Percentiles rank a stretch among this genome's conserved stretches.
Conservation (phyloP, 2,329 filamentous ascomycete genomes). For the Fusarium sp. region DNA sequence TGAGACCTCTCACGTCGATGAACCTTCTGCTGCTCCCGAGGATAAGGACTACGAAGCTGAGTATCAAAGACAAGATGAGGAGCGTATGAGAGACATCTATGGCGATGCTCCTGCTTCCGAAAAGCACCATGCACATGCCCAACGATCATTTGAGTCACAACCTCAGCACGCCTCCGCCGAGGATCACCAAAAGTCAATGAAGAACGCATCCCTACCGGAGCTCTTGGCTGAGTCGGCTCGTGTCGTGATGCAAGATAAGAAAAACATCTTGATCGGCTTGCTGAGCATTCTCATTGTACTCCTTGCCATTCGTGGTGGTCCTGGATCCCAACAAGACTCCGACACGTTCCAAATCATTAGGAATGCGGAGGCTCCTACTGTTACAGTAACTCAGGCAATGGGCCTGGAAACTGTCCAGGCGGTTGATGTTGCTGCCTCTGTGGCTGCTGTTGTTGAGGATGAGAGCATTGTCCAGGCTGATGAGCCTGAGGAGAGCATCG, state of each 20-base stretch:
- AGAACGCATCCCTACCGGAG: constrained; percentile 63
- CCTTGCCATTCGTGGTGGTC: constrained; percentile 55
- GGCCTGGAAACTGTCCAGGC: constrained; percentile 11
- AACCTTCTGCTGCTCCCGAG: constrained; percentile 24
- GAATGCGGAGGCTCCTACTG: constrained; percentile 40
- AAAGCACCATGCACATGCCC: constrained; percentile 9
- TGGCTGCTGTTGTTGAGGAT: constrained; percentile 12
- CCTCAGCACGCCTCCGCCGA: constrained; percentile 31
- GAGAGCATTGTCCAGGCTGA: constrained; percentile 44
- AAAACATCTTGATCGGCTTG: constrained; percentile 67
- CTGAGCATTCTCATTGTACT: constrained; percentile 65
- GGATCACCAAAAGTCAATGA: constrained; percentile 46
- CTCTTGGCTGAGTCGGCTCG: constrained; percentile 65
- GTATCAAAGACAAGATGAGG: constrained; percentile 58
- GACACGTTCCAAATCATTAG: constrained; percentile 47
- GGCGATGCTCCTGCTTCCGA: constrained; percentile 25
- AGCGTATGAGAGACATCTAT: constrained; percentile 66
- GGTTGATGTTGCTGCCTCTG: constrained; percentile 17
- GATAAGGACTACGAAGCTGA: constrained; percentile 41
- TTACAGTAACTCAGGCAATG: constrained; percentile 41
- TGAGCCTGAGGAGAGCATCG: constrained; percentile 20
- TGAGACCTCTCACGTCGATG: constrained; percentile 31
- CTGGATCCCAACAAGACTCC: constrained; percentile 35
- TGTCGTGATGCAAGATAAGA: constrained; percentile 67
- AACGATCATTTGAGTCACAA: constrained; percentile 9